A percentile compares a stretch with the other conserved stretches of the same genome.
Conservation (phyloP, 768 basidiomycete species). For the Boletus fagicola region DNA sequence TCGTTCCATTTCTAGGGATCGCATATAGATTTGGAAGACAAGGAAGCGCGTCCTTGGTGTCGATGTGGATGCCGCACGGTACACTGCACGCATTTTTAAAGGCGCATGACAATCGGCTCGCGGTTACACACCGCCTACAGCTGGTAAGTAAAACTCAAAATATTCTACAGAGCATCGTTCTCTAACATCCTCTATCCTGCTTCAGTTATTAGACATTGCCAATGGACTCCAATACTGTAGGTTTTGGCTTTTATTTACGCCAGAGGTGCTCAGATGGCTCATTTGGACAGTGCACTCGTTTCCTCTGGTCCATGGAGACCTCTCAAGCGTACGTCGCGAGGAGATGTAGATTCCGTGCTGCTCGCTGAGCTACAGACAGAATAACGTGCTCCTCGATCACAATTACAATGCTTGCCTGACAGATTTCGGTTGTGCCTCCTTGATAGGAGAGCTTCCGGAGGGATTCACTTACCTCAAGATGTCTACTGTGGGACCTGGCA, state of each 20-base stretch:
- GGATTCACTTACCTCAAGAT: slow-evolving; percentile 1
- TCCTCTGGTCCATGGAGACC: slow-evolving; percentile 11
- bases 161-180: no score
- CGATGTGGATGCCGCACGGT: slow-evolving; percentile 9
- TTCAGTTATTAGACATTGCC: slow-evolving; percentile 7
- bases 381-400: slow-evolving; percentile 10
- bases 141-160: background rate
- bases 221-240: slow-evolving; percentile 6
- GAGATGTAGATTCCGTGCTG: no score
- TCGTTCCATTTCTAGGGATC: slow-evolving; percentile 7
- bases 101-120: background rate
- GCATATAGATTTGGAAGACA: slow-evolving; percentile 5
- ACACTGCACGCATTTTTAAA: slow-evolving; percentile 4
- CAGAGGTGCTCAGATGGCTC: background rate
- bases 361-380: background rate
- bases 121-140: slow-evolving; percentile 1
- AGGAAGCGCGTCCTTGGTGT: slow-evolving; percentile 4
- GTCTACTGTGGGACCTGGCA: slow-evolving; percentile 4
- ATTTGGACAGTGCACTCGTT: slow-evolving; percentile 7
- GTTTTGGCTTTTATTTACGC: background rate
- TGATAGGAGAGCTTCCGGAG: slow-evolving; percentile 4
- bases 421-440: slow-evolving; percentile 11
- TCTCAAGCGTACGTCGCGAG: slow-evolving; percentile 2
- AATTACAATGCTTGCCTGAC: slow-evolving; percentile 6
- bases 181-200: background rate